Percentiles rank a stretch among this genome's conserved stretches.
phyloP scores from a whole-genome alignment of 139 green algal genomes.

The Chlorella sp. region DNA sequence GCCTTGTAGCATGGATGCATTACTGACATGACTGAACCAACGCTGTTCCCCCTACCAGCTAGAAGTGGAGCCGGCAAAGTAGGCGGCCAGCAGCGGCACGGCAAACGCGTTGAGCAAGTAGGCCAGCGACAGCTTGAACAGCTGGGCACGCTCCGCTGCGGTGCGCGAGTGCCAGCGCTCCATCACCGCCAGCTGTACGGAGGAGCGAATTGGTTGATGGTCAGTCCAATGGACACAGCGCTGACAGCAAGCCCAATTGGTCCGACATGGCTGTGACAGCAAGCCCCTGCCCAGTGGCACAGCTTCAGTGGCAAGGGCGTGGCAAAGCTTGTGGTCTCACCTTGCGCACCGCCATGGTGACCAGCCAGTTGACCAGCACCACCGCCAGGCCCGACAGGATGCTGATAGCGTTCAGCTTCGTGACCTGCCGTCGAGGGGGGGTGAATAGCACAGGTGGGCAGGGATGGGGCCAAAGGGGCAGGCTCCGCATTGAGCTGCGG shows the following conservation, averaged over 20 bases:
- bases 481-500: too few relatives aligned
- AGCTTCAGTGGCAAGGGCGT: too few relatives aligned
- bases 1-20: too few relatives aligned
- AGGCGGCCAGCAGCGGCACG: constrained; percentile 51
- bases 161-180: constrained; percentile 62
- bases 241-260: too few relatives aligned
- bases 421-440: background rate
- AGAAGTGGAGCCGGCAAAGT: constrained; percentile 11
- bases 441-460: too few relatives aligned
- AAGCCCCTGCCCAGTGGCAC: too few relatives aligned
- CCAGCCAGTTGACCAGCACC: constrained; percentile 47
- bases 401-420: constrained; percentile 37
- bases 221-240: too few relatives aligned
- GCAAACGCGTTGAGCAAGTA: constrained; percentile 59
- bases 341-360: constrained; percentile 41
- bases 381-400: constrained; percentile 42
- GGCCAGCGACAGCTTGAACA: constrained; percentile 62
- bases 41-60: constrained; percentile 16
- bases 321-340: too few relatives aligned
- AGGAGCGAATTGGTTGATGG: background rate
- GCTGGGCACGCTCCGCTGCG: constrained; percentile 43
- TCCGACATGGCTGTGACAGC: too few relatives aligned
- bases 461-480: too few relatives aligned
- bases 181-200: constrained; percentile 46
- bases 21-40: too few relatives aligned